Base-by-base conservation (phyloP, 345 rosid species). In the Brassica nigra region DNA sequence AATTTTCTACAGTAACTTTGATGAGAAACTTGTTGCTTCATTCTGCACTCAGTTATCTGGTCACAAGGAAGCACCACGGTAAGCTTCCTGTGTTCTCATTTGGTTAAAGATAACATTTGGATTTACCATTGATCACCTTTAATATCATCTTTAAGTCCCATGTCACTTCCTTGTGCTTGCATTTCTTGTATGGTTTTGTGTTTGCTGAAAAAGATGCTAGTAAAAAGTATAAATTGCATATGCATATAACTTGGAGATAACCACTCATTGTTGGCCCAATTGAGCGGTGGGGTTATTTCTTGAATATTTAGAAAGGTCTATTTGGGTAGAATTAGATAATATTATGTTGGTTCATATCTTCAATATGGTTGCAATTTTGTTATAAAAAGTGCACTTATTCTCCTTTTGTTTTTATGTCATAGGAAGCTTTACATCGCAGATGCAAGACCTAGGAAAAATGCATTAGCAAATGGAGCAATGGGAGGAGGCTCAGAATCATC, bases 401-500 rank as follows among this genome's bases (percentile, higher is more conserved):
- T 20, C 62, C 39, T 70, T 55, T 70, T 42, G 12, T 80, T 39
- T 81, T 80, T 52, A 28, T 71, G 76, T 83, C 82, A 70, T 76
- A 93, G 99, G 88, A 95, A 95, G 85, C 88, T 95, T 57, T 95
- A 93, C 82, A 95, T 95, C 76, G 98, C 91, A 73, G 99, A 95
- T 82, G 99, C 99, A 52, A 90, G 99, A 84, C 98, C 99, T 44
- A 88, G 97, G 79, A 95, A 90, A 88, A 95, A 95, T 91, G 98
- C 98, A 73, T 85, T 95, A 71, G 99, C 99, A 73, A 95, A 95
- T 91, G 99, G 97, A 18, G 99, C 99, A 66, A 93, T 81, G 97
- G 99, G 99, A 77, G 99, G 99, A 85, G 99, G 99, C 83, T 95
- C 99, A 0, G 98, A 95, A 83, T 95, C 99, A 23, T 93, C 99